These are phyloP conservation scores for Fusarium sp. DNA, from an alignment of 2,329 filamentous ascomycete species.

Conservation along the genomic window DNA sequence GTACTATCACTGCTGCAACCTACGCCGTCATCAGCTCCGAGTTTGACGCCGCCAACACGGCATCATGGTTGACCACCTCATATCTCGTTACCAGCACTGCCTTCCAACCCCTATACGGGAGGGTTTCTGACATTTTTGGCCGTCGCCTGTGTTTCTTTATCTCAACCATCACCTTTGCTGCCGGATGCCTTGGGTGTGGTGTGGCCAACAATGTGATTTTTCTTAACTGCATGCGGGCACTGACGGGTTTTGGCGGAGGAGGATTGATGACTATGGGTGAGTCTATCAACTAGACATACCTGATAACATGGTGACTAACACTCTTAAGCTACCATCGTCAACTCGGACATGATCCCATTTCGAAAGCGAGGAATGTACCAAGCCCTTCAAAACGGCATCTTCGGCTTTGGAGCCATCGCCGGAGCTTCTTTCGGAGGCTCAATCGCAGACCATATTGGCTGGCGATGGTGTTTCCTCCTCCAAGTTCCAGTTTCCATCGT, in stretches of 20 bases:
- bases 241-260: slow-evolving; percentile 77
- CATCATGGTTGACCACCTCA: slow-evolving; percentile 80
- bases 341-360: slow-evolving; percentile 73
- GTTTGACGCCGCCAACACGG: slow-evolving; percentile 77
- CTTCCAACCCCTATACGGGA: slow-evolving; percentile 78
- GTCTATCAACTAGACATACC: slow-evolving; percentile 18
- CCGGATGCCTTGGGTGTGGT: slow-evolving; percentile 74
- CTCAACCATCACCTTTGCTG: slow-evolving; percentile 70
- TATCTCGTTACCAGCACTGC: slow-evolving; percentile 79
- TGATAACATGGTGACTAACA: neutral
- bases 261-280: slow-evolving; percentile 77
- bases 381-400: slow-evolving; percentile 70
- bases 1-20: slow-evolving; percentile 78
- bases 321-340: slow-evolving; percentile 63
- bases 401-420: slow-evolving; percentile 71
- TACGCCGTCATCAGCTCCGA: slow-evolving; percentile 82
- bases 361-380: slow-evolving; percentile 69
- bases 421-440: slow-evolving; percentile 74
- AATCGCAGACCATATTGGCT: slow-evolving; percentile 73
- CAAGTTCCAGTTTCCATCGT: slow-evolving; percentile 70
- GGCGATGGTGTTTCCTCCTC: slow-evolving; percentile 75
- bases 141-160: slow-evolving; percentile 72
- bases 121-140: slow-evolving; percentile 77
- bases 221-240: slow-evolving; percentile 73
- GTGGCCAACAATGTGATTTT: slow-evolving; percentile 68